Base-by-base conservation (phyloP, 1,284 basidiomycete species). In the Rhodotorula sp. region DNA sequence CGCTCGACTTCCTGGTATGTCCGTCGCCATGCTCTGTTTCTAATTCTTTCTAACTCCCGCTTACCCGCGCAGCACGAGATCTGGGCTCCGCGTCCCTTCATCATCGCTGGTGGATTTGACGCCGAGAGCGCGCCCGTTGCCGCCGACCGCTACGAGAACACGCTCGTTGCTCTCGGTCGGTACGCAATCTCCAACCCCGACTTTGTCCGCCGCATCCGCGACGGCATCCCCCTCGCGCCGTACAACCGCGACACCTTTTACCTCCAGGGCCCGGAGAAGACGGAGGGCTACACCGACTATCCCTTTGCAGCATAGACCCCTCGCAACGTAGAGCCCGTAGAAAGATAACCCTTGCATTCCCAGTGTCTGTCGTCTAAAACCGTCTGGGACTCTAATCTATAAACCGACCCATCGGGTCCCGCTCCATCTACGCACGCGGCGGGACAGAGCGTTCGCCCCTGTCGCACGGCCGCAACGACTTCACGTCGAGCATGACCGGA, bases 131-230 rank as follows among this genome's bases (percentile, higher is more conserved):
- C 80, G 0, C 64, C 66, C 21, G 65, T 75, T 44, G 74, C 77
- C 27, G 78, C 74, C 67, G 80, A 78, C 73, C 78, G 73, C 79
- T 81, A 70, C 78, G 84, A 70, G 53, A 82, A 82, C 67, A 61
- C 60, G 17, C 75, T 85, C 4, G 75, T 87, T 52, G 84, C 83
- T 0, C 85, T 86, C 72, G 87, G 87, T 1, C 77, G 87, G 52
- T 77, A 79, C 65, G 88, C 83, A 72, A 84, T 85, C 68, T 81
- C 81, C 55, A 68, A 70, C 61, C 88, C 88, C 5, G 87, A 89
- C 77, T 80, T 89, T 0, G 85, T 85, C 0, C 68, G 80, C n/a
- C 82, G 88, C 10, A 75, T 84, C 64, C 75, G 76, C 68, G 76
- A 82, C 41, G 77, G 75, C 16, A 74, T 77, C 54, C 68, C 77